These are phyloP conservation scores for Artemisia argyi DNA, from an alignment of 129 eudicot species.

Conservation along the genomic window DNA sequence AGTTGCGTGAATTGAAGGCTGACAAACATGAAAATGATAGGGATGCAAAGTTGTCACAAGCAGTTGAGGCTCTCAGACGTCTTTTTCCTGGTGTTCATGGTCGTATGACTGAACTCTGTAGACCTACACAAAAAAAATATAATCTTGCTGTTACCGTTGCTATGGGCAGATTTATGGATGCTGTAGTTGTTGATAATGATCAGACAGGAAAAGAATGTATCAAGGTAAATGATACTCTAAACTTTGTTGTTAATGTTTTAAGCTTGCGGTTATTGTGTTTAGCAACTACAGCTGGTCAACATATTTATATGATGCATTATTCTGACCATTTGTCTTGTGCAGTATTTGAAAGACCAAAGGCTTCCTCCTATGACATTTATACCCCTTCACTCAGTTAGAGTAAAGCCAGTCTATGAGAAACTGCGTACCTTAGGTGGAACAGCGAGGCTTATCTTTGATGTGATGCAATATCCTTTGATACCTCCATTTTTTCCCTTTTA, in stretches of 20 bases:
- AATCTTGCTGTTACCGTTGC: slow-evolving; percentile 99
- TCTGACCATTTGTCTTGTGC: slow-evolving; percentile 30
- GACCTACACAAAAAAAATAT: slow-evolving; percentile 88
- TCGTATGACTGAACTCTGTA: slow-evolving; percentile 97
- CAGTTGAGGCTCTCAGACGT: slow-evolving; percentile 93
- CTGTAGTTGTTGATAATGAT: slow-evolving; percentile 94
- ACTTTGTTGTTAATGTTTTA: not conserved
- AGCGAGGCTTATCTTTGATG: slow-evolving; percentile 87
- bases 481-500: slow-evolving; percentile 9
- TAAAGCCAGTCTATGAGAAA: slow-evolving; percentile 83
- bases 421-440: slow-evolving; percentile 90
- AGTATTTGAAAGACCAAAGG: slow-evolving; percentile 97
- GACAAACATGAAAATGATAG: slow-evolving; percentile 94
- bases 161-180: slow-evolving; percentile 99
- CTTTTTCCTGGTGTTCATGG: slow-evolving; percentile 99
- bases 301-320: slow-evolving; percentile 6
- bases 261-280: not conserved
- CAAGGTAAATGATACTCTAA: slow-evolving; percentile 48
- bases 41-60: slow-evolving; percentile 57
- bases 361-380: slow-evolving; percentile 99
- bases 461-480: slow-evolving; percentile 84
- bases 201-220: slow-evolving; percentile 96
- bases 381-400: slow-evolving; percentile 93
- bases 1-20: slow-evolving; percentile 88
- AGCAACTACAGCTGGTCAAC: not conserved